phyloP scores from a whole-genome alignment of 768 basidiomycete species.

The Mycena maculata region DNA sequence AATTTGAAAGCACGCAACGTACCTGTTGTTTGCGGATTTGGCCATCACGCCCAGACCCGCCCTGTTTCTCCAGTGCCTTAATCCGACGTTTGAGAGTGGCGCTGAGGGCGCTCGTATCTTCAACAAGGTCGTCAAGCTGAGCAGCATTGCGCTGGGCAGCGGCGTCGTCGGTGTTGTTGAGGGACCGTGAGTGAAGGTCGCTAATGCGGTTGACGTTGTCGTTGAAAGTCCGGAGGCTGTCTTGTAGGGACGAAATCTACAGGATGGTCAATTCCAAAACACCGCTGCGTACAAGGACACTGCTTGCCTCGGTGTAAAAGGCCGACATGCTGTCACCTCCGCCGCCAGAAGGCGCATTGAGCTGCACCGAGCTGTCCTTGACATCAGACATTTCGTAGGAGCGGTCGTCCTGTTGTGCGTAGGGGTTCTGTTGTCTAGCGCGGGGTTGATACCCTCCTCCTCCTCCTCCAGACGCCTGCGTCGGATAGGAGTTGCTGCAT shows the following conservation, averaged over 20 bases:
- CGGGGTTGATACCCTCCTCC: slow-evolving; percentile 56
- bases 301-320: slow-evolving; percentile 79
- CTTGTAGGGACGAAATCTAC: slow-evolving; percentile 83
- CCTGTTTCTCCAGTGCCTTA: slow-evolving; percentile 75
- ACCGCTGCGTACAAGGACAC: neutral
- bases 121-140: slow-evolving; percentile 75
- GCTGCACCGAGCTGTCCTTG: slow-evolving; percentile 65
- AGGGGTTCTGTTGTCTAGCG: slow-evolving; percentile 67
- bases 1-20: slow-evolving; percentile 24
- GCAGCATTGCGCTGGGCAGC: slow-evolving; percentile 69
- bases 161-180: slow-evolving; percentile 81
- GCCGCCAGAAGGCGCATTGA: slow-evolving; percentile 47
- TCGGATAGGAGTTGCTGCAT: slow-evolving; percentile 71
- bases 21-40: slow-evolving; percentile 86
- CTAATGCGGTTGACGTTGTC: slow-evolving; percentile 75
- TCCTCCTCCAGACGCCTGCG: slow-evolving; percentile 66
- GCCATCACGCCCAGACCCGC: slow-evolving; percentile 73
- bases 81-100: slow-evolving; percentile 76
- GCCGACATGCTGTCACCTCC: slow-evolving; percentile 69
- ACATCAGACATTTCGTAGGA: slow-evolving; percentile 81
- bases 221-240: slow-evolving; percentile 73
- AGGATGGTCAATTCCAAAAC: slow-evolving; percentile 10
- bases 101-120: slow-evolving; percentile 78
- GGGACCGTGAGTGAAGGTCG: slow-evolving; percentile 78
- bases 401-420: slow-evolving; percentile 72